Percentiles rank a stretch among this genome's conserved stretches.
These are phyloP conservation scores for Cladophialophora bantiana DNA, from an alignment of 2,329 filamentous ascomycete genomes.

Conservation along the genomic window DNA sequence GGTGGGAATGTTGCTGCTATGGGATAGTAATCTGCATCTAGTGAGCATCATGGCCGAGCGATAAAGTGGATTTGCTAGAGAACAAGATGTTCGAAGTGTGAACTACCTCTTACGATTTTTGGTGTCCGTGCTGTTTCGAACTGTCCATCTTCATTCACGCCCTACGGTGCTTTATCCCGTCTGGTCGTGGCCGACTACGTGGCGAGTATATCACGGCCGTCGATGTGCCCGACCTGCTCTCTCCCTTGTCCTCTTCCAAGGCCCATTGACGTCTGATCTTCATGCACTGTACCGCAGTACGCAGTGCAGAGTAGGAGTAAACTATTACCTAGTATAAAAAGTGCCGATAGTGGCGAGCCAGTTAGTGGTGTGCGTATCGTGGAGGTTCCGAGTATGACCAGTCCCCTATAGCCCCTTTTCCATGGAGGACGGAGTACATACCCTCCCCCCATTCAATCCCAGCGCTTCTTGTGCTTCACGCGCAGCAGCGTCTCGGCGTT, in stretches of 20 bases:
- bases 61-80: not conserved
- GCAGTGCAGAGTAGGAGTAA: too few species aligned
- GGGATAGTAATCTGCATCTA: not conserved
- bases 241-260: too few species aligned
- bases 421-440: not conserved
- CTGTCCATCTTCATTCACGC: not conserved
- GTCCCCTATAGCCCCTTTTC: not conserved
- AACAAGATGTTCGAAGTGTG: not conserved
- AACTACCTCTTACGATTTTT: too few species aligned
- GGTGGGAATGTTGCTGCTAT: not conserved
- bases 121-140: too few species aligned
- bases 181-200: too few species aligned
- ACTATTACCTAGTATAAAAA: too few species aligned
- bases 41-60: not conserved
- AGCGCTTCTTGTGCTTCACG: constrained; percentile 23
- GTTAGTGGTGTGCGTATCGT: not conserved
- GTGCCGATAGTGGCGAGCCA: too few species aligned
- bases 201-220: too few species aligned
- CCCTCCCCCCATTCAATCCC: not conserved
- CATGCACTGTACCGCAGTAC: too few species aligned
- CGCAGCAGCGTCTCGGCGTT: constrained; percentile 60
- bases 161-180: too few species aligned
- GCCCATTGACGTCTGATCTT: too few species aligned
- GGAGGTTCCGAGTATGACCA: not conserved
- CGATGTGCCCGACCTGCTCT: too few species aligned